Evolutionary conservation across 1,139 yeast species (phyloP).

Genomic region (Meyerozyma athensensis): DNA sequence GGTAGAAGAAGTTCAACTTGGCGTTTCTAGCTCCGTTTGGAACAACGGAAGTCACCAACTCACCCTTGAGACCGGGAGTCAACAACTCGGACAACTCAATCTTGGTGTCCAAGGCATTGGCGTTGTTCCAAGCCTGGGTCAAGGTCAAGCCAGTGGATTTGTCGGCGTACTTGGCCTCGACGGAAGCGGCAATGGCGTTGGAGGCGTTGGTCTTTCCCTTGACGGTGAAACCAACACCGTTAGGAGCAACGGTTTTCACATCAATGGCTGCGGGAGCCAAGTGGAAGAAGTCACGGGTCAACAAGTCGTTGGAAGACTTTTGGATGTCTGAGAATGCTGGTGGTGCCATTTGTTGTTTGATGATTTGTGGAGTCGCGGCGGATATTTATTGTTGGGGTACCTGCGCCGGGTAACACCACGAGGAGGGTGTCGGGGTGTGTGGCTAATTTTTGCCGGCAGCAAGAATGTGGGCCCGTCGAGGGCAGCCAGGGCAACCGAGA

Average conservation of each 20-base stretch:
- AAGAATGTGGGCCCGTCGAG: too few relatives aligned
- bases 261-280: constrained; percentile 81
- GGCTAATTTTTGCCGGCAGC: too few relatives aligned
- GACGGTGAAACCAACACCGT: constrained; percentile 92
- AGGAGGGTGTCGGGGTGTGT: constrained; percentile 6
- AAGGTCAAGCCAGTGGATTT: constrained; percentile 89
- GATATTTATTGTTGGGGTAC: constrained; percentile 3
- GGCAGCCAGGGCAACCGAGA: too few relatives aligned
- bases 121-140: constrained; percentile 97
- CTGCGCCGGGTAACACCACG: constrained; percentile 2
- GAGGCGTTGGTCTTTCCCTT: constrained; percentile 88
- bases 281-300: constrained; percentile 92
- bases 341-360: constrained; percentile 39
- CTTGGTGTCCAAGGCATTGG: constrained; percentile 89
- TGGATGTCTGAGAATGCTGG: constrained; percentile 87
- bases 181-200: constrained; percentile 79
- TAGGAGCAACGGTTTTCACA: constrained; percentile 90
- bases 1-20: constrained; percentile 85
- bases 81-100: constrained; percentile 87
- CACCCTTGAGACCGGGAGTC: constrained; percentile 94
- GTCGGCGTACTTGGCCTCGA: constrained; percentile 92
- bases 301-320: constrained; percentile 84
- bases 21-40: constrained; percentile 90
- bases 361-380: constrained; percentile 2
- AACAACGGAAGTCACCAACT: constrained; percentile 79